Conservation (phyloP, 1,284 basidiomycete species). For the Microbotryomycetes sp. region DNA sequence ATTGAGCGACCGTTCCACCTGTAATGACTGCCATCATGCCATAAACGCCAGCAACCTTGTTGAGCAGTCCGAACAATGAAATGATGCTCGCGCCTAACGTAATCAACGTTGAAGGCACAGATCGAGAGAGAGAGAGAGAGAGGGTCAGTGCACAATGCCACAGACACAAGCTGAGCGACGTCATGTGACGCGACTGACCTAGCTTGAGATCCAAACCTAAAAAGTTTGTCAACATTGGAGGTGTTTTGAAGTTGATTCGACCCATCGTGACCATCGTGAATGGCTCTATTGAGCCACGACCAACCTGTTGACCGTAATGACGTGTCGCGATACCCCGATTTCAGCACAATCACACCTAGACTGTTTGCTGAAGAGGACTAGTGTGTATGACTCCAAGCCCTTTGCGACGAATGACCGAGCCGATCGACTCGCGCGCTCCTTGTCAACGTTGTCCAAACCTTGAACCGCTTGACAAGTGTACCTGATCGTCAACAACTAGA, state of each 20-base stretch:
- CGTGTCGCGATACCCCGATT: too few species aligned
- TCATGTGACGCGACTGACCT: background rate
- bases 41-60: slow-evolving; percentile 97
- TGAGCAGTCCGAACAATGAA: slow-evolving; percentile 82
- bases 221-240: background rate
- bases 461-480: too few species aligned
- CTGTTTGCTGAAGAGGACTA: too few species aligned
- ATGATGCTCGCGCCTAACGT: slow-evolving; percentile 60
- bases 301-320: too few species aligned
- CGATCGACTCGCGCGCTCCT: too few species aligned
- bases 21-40: slow-evolving; percentile 88
- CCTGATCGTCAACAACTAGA: too few species aligned
- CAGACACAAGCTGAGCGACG: too few species aligned
- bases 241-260: background rate
- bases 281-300: too few species aligned
- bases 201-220: slow-evolving; percentile 4
- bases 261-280: background rate
- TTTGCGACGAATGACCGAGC: too few species aligned
- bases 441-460: too few species aligned
- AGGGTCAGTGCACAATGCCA: background rate
- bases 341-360: too few species aligned
- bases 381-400: too few species aligned
- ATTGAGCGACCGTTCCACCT: slow-evolving; percentile 67
- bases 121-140: slow-evolving; percentile 75
- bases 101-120: slow-evolving; percentile 71